Evolutionary conservation across 257 asterid genomes (phyloP), one percentile per base, ranked within the genome.

Genomic region (Verbena officinalis): DNA sequence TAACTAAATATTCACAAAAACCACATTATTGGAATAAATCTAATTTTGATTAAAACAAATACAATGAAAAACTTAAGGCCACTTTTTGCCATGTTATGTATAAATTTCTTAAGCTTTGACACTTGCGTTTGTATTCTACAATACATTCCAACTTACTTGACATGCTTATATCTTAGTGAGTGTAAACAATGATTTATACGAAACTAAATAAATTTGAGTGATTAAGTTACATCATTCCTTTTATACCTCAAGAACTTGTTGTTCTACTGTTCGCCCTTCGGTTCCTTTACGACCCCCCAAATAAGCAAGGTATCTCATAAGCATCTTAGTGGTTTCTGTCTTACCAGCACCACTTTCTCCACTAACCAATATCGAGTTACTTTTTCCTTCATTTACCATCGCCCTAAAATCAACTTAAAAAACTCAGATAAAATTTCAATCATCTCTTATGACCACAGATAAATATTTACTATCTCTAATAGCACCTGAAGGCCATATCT

Each of bases 321-420:
- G 97, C 99, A 94, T 94, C 88, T 90, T 93, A 48, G 99, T 90
- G 21, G 97, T 93, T 88, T 93, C 97, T 13, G 99, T 93, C 83
- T 93, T 93, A 66, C 99, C 99, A 46, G 99, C 97, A 65, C 99
- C 99, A 80, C 99, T 93, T 86, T 93, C 99, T 68, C 99, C 99
- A 69, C 99, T 93, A 10, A 93, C 99, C 63, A 93, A 74, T 68
- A 93, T 93, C 23, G 99, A 83, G 73, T 94, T 94, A 78, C 96
- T 90, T 81, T 83, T 90, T 24, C 91, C 95, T 76, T 94, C 97
- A 34, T 83, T 83, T 49, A 80, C 54, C 99, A 94, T 90, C 52
- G 88, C 95, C 88, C 96, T 88, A 64, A n/a, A 53, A 64, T 74
- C 75, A 81, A 60, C 67, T 68, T 59, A 71, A 57, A 55, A 62